phyloP scores from a whole-genome alignment of 352 stramenopile species.

The Globisporangium nagaii region DNA sequence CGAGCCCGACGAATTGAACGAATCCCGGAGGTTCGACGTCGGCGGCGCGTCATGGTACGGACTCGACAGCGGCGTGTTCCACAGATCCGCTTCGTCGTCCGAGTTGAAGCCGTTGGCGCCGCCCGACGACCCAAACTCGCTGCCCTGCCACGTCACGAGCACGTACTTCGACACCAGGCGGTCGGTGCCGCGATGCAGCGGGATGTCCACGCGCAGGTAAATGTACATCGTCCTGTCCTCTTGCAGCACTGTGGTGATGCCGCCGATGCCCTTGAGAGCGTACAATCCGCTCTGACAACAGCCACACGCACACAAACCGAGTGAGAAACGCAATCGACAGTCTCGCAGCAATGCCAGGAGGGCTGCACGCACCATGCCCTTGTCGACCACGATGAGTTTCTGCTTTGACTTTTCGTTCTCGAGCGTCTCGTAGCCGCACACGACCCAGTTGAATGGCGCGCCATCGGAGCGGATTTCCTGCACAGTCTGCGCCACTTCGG shows the following conservation, averaged over 20 bases:
- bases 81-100: constrained; percentile 67
- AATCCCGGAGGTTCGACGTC: constrained; percentile 25
- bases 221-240: constrained; percentile 86
- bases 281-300: constrained; percentile 63
- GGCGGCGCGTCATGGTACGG: constrained; percentile 17
- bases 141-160: constrained; percentile 79
- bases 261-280: constrained; percentile 76
- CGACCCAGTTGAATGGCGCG: constrained; percentile 81
- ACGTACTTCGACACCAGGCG: constrained; percentile 86
- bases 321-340: not conserved
- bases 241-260: constrained; percentile 66
- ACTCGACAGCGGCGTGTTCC: constrained; percentile 30
- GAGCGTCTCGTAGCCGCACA: constrained; percentile 70
- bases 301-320: not conserved
- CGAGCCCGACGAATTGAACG: constrained; percentile 47
- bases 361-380: constrained; percentile 60
- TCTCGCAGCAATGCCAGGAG: not conserved
- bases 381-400: constrained; percentile 75
- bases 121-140: constrained; percentile 34
- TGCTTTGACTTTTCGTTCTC: constrained; percentile 58
- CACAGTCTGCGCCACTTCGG: constrained; percentile 60
- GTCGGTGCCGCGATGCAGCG: constrained; percentile 73
- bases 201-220: constrained; percentile 85
- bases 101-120: constrained; percentile 58
- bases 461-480: constrained; percentile 79